Percentiles rank a stretch among this genome's conserved stretches.
These are phyloP conservation scores for Tolypocladium capitatum DNA, from an alignment of 2,329 filamentous ascomycete genomes.

Conservation along the genomic window DNA sequence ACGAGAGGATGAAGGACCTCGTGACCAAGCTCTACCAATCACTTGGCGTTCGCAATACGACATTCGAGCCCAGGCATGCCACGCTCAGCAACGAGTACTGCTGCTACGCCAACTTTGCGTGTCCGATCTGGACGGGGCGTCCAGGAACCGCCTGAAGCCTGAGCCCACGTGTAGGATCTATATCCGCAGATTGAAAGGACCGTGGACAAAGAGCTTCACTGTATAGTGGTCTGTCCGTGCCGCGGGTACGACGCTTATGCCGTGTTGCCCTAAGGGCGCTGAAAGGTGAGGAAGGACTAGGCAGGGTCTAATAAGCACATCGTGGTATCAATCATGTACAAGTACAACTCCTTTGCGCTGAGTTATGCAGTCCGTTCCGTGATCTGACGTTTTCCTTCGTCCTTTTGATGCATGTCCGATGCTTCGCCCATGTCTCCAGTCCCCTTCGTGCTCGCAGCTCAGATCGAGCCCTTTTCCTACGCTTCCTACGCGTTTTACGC, in stretches of 20 bases:
- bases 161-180: neutral
- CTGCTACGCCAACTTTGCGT: slow-evolving; percentile 69
- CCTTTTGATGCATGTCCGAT: neutral
- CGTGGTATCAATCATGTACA: neutral
- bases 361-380: neutral
- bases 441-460: neutral
- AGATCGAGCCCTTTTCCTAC: neutral
- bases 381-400: neutral
- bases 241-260: neutral
- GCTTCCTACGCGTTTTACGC: slow-evolving; percentile 19
- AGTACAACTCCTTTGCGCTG: neutral
- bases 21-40: slow-evolving; percentile 54
- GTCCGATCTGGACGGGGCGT: slow-evolving; percentile 34
- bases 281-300: neutral
- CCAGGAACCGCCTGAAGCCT: slow-evolving; percentile 1
- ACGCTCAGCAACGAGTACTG: slow-evolving; percentile 68
- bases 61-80: slow-evolving; percentile 55
- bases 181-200: neutral
- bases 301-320: neutral
- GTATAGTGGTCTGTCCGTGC: neutral
- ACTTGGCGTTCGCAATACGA: slow-evolving; percentile 49
- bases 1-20: slow-evolving; percentile 58
- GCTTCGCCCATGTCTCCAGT: neutral
- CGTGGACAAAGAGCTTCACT: neutral
- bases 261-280: neutral